Conservation (phyloP, 2,329 filamentous ascomycete genomes). For the Ophiostoma montium region DNA sequence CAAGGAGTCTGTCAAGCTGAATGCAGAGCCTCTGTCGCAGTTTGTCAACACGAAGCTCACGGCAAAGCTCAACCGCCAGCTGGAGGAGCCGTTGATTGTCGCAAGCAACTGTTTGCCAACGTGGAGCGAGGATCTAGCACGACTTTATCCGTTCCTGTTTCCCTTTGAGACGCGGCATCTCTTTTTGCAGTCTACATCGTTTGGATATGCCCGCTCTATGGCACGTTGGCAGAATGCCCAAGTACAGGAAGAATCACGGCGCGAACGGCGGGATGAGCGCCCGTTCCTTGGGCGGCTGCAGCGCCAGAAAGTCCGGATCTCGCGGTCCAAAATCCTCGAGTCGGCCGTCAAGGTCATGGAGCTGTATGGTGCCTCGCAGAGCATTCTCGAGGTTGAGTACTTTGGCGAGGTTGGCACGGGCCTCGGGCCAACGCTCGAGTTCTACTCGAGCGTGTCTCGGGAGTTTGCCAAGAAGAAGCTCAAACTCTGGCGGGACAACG, state of each 20-base stretch:
- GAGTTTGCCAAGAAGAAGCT: constrained; percentile 97
- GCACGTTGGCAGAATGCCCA: constrained; percentile 92
- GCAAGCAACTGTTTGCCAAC: constrained; percentile 90
- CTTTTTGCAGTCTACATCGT: constrained; percentile 94
- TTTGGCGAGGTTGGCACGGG: constrained; percentile 98
- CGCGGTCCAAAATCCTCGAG: constrained; percentile 83
- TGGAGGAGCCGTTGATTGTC: constrained; percentile 93
- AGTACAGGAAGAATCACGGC: constrained; percentile 62
- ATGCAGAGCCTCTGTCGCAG: constrained; percentile 72
- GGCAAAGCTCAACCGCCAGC: constrained; percentile 88
- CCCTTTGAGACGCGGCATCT: constrained; percentile 95
- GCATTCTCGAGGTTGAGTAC: constrained; percentile 92
- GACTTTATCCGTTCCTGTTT: constrained; percentile 91
- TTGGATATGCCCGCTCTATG: constrained; percentile 96
- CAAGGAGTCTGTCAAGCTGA: constrained; percentile 54
- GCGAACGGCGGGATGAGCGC: constrained; percentile 76
- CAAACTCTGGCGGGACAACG: constrained; percentile 89
- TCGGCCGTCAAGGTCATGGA: constrained; percentile 99
- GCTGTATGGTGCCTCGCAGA: constrained; percentile 90
- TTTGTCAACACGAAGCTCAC: constrained; percentile 99
- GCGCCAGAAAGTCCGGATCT: constrained; percentile 96
- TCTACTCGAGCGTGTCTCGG: constrained; percentile 93
- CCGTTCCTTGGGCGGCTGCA: constrained; percentile 85
- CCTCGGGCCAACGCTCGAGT: constrained; percentile 87
- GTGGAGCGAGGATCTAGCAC: constrained; percentile 91